A percentile compares a stretch with the other conserved stretches of the same genome.
These are phyloP conservation scores for Trichoderma parareesei DNA, from an alignment of 495 filamentous ascomycete species.

Conservation along the genomic window DNA sequence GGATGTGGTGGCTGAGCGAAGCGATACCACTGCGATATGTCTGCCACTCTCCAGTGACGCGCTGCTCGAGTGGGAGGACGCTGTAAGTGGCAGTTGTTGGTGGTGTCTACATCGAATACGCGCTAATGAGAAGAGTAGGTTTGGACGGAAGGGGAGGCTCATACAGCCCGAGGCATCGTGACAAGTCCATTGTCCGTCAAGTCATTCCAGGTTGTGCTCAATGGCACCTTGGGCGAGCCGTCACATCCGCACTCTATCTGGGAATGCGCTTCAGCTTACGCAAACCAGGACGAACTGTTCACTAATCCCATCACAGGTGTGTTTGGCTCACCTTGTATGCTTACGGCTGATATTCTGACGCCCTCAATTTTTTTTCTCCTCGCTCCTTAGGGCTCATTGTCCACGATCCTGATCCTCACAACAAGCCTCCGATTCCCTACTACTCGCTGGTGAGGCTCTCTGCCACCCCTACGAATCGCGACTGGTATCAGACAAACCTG, in stretches of 20 bases:
- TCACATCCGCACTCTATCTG: slow-evolving; percentile 21
- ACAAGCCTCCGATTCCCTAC: slow-evolving; percentile 21
- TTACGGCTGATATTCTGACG: not conserved
- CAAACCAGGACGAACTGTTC: not conserved
- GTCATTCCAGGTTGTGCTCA: slow-evolving; percentile 31
- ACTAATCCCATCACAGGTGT: slow-evolving; percentile 39
- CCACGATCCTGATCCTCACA: slow-evolving; percentile 28
- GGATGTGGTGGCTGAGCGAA: slow-evolving; percentile 20
- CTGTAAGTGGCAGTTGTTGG: slow-evolving; percentile 19
- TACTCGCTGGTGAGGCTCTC: slow-evolving; percentile 40
- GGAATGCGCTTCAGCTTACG: slow-evolving; percentile 33
- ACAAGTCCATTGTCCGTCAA: slow-evolving; percentile 29
- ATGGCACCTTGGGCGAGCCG: slow-evolving; percentile 13
- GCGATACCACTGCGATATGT: slow-evolving; percentile 31
- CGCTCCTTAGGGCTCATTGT: slow-evolving; percentile 32
- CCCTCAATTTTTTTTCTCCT: not conserved
- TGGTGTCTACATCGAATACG: not conserved
- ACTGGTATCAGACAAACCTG: slow-evolving; percentile 39
- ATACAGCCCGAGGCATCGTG: slow-evolving; percentile 33
- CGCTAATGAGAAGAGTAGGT: slow-evolving; percentile 25
- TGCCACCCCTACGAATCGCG: slow-evolving; percentile 33
- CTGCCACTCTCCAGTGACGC: slow-evolving; percentile 34
- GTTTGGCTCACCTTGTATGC: not conserved
- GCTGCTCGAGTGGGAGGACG: slow-evolving; percentile 40
- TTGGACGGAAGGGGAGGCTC: slow-evolving; percentile 23